A percentile compares a stretch with the other conserved stretches of the same genome.
Evolutionary conservation across 768 basidiomycete species (phyloP).

Genomic region (Trametes cingulata): DNA sequence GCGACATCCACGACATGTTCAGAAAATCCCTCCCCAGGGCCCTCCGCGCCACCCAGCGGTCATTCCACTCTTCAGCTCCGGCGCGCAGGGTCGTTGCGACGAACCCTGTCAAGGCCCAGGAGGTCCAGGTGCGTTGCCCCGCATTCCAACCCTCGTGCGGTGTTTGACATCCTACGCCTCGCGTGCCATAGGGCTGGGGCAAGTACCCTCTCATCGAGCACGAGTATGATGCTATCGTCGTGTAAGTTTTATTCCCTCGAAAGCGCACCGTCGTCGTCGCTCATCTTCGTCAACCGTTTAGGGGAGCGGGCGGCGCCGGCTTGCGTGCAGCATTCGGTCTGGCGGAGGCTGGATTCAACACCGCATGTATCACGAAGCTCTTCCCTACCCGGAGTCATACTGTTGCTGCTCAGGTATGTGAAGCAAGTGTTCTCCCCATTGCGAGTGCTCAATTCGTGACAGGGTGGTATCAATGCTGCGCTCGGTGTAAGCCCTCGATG

Average conservation of each 20-base stretch:
- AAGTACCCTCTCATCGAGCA: constrained; percentile 98
- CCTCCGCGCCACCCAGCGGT: constrained; percentile 47
- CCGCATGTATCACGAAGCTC: constrained; percentile 98
- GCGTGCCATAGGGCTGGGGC: constrained; percentile 69
- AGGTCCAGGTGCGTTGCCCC: constrained; percentile 61
- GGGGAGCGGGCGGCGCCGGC: constrained; percentile 97
- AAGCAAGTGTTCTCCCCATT: not conserved
- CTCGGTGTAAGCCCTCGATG: constrained; percentile 77
- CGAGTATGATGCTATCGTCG: constrained; percentile 97
- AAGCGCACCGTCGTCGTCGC: not conserved
- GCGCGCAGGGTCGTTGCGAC: constrained; percentile 65
- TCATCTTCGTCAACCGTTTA: constrained; percentile 31
- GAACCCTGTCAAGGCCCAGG: constrained; percentile 76
- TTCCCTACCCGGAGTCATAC: constrained; percentile 99
- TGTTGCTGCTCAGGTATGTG: constrained; percentile 88
- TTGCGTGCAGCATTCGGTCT: constrained; percentile 97
- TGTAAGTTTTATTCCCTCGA: constrained; percentile 56
- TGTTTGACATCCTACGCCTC: constrained; percentile 10
- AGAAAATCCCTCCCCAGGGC: constrained; percentile 61
- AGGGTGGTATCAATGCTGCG: constrained; percentile 99
- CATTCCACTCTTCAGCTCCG: constrained; percentile 67
- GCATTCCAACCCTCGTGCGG: constrained; percentile 4
- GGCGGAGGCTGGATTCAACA: constrained; percentile 97
- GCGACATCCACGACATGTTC: constrained; percentile 49
- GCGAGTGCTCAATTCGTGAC: constrained; percentile 17